Evolutionary conservation across 2,329 filamentous ascomycete species (phyloP).

Genomic region (Xylaria sp.): DNA sequence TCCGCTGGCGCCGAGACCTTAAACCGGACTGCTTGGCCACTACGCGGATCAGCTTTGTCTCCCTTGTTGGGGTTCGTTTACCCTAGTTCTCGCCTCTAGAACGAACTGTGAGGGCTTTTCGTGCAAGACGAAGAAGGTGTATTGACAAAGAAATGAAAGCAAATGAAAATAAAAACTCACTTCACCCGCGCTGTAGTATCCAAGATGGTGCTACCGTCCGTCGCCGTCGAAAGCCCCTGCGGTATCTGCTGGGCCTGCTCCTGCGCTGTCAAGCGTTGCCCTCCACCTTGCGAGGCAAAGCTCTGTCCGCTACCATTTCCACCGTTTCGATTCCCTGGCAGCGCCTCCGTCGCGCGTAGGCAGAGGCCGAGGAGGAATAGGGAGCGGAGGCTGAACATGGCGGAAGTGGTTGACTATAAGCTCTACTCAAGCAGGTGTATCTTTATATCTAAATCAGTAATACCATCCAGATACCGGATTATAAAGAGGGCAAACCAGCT

Average conservation of each 20-base stretch:
- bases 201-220: slow-evolving; percentile 66
- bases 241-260: slow-evolving; percentile 47
- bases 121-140: neutral
- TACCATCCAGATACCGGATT: neutral
- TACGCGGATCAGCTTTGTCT: slow-evolving; percentile 46
- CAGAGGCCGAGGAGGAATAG: slow-evolving; percentile 40
- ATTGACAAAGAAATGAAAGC: neutral
- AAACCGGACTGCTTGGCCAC: slow-evolving; percentile 65
- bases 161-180: slow-evolving; percentile 48
- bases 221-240: slow-evolving; percentile 56
- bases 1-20: slow-evolving; percentile 65
- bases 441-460: slow-evolving; percentile 17
- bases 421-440: slow-evolving; percentile 5
- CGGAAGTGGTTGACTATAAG: neutral
- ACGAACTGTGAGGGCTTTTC: neutral
- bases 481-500: slow-evolving; percentile 17
- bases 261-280: slow-evolving; percentile 44
- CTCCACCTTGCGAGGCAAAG: slow-evolving; percentile 10
- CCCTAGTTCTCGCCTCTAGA: neutral
- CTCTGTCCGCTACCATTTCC: slow-evolving; percentile 25
- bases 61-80: neutral
- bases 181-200: slow-evolving; percentile 66
- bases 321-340: slow-evolving; percentile 36
- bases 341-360: slow-evolving; percentile 42
- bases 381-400: slow-evolving; percentile 47